Conservation (phyloP, 805 yeast genomes). For the Metschnikowia arizonensis region DNA sequence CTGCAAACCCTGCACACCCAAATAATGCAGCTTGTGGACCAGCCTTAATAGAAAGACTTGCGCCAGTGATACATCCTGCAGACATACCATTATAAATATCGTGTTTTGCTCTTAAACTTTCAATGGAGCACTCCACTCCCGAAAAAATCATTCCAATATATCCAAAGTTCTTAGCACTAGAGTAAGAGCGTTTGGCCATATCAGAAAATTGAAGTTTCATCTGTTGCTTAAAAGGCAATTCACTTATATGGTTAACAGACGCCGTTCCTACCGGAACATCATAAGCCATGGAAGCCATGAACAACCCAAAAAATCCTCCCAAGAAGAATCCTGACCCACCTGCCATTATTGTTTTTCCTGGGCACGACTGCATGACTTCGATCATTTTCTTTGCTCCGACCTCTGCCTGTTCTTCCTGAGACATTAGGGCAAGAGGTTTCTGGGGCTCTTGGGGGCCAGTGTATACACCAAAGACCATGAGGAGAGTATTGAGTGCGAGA, state of each 20-base stretch:
- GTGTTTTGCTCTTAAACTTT: constrained; percentile 46
- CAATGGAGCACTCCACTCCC: constrained; percentile 20
- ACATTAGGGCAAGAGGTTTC: constrained; percentile 64
- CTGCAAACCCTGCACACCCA: constrained; percentile 98
- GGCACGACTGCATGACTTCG: constrained; percentile 85
- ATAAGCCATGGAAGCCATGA: constrained; percentile 84
- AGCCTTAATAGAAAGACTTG: constrained; percentile 84
- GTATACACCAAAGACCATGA: constrained; percentile 39
- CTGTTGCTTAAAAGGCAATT: constrained; percentile 88
- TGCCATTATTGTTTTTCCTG: constrained; percentile 86
- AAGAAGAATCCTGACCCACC: constrained; percentile 92
- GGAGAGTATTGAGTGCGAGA: too few relatives aligned
- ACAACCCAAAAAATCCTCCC: constrained; percentile 93
- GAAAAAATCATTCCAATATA: constrained; percentile 22
- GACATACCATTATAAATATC: constrained; percentile 87
- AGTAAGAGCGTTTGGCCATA: constrained; percentile 85
- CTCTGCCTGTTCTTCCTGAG: constrained; percentile 90
- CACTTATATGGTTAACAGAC: constrained; percentile 57
- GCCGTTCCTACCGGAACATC: constrained; percentile 72
- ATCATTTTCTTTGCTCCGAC: constrained; percentile 82
- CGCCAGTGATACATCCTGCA: constrained; percentile 97
- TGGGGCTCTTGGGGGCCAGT: constrained; percentile 32
- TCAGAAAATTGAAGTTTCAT: constrained; percentile 86
- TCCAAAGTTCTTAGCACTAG: constrained; percentile 81
- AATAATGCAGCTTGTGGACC: constrained; percentile 90